Base-by-base conservation (phyloP, 345 rosid genomes). In the Noccaea caerulescens region DNA sequence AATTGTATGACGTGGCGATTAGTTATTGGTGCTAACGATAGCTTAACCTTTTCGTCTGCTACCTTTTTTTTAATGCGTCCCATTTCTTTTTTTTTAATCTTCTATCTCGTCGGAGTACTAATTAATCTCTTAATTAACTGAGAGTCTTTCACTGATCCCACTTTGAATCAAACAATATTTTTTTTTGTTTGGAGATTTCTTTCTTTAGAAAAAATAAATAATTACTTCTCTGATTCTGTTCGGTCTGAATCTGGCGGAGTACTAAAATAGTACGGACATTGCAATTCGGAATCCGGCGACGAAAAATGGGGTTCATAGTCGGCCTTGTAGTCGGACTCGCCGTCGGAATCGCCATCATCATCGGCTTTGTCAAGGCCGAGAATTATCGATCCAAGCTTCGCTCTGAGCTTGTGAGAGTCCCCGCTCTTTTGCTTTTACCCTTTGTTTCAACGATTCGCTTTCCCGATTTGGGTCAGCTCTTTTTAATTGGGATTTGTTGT, bases 321-420 rank as follows among this genome's bases (percentile, higher is more conserved):
- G 99, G 99, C 0, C 59, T 94, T 12, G 84, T 88, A 16, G 13
- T 84, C 42, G 99, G 99, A 23, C 72, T 94, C 11, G 79, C 51
- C 45, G 73, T 86, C 14, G 97, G 99, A 0, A 76, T 94, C 30
- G 84, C 84, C 3, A 71, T 94, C 20, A 79, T 94, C 63, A 82
- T 89, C 58, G 87, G 78, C n/a, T 91, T 94, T 68, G 98, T 91
- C 5, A 82, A 82, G 58, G 80, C 79, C 20, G 99, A 91, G 86
- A 89, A 85, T 78, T 69, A 84, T 38, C 91, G 99, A 86, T 94
- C 99, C 78, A 88, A 80, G 83, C 85, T 66, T 37, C 95, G 99
- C 14, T 44, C 82, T 68, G 83, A 88, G 46, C 97, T 91, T 11
- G 99, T 94, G 37, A 83, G 97, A 1, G 97, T 2, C 9, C 14